A percentile compares a stretch with the other conserved stretches of the same genome.
Evolutionary conservation across 2,329 filamentous ascomycete species (phyloP).

Genomic region (Microsporum canis): DNA sequence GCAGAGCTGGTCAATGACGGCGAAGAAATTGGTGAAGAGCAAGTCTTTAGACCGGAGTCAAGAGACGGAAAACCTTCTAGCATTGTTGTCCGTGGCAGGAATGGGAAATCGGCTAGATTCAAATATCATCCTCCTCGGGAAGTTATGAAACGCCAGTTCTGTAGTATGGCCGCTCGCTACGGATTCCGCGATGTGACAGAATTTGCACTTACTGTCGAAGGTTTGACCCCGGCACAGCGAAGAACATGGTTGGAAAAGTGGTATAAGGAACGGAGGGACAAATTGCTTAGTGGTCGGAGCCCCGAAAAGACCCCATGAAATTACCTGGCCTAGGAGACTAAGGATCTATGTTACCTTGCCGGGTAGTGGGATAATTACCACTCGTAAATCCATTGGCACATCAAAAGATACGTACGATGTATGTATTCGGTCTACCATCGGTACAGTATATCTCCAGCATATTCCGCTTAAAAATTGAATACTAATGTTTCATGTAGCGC

Average conservation of each 20-base stretch:
- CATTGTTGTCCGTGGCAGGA: constrained; percentile 11
- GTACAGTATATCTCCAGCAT: too few species aligned
- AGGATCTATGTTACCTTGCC: neutral
- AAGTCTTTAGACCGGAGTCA: constrained; percentile 26
- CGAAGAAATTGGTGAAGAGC: constrained; percentile 23
- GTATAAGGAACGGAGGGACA: constrained; percentile 56
- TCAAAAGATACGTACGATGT: too few species aligned
- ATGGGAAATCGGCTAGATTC: constrained; percentile 40
- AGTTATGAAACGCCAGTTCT: constrained; percentile 73
- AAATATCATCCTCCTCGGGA: constrained; percentile 62
- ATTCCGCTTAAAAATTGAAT: too few species aligned
- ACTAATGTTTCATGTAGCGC: too few species aligned
- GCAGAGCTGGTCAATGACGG: constrained; percentile 44
- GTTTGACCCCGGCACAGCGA: constrained; percentile 75
- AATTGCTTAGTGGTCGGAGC: constrained; percentile 18
- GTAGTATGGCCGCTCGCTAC: constrained; percentile 71
- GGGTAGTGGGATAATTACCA: neutral
- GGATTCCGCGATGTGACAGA: constrained; percentile 66
- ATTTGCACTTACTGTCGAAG: constrained; percentile 83
- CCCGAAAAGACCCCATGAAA: neutral
- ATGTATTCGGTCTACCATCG: too few species aligned
- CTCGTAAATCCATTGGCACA: too few species aligned
- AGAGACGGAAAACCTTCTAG: constrained; percentile 8
- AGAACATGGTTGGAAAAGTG: constrained; percentile 68
- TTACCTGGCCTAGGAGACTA: neutral